Evolutionary conservation across 257 asterid species (phyloP), one percentile per base, ranked within the genome.

Genomic region (Agastache rugosa): DNA sequence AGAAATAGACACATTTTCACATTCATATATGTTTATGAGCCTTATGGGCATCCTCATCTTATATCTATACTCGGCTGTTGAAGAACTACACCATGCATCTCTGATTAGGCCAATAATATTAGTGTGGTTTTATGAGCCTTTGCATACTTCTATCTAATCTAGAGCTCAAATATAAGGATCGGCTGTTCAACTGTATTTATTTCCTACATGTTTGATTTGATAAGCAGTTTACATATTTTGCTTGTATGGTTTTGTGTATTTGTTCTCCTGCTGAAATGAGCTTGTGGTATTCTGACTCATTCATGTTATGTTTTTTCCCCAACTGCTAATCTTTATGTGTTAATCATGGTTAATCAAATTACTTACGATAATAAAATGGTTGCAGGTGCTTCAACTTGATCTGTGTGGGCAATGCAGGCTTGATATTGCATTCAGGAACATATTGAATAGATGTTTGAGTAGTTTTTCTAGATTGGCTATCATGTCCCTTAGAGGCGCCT

Each of bases 351-450:
- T 55, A 44, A 67, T 17, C 42, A 50, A 62, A 37, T 42, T 29
- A 63, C 12, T 74, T 67, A 19, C 44, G 0, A 55, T 53, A 76
- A 74, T 45, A 56, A 41, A 71, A 42, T 81, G 74, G 29, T 67
- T 80, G 85, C 94, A 93, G 98, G 96, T 93, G 67, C 93, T 93
- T 75, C 92, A 91, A 83, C 92, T 93, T 69, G 98, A 93, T 59
- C 84, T 91, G 5, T 87, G 97, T 51, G 98, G 98, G 61, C 93
- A 87, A 71, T 84, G 86, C 69, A 73, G 79, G 75, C 81, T 87
- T 61, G 97, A 91, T 84, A 58, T 56, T 62, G 83, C 79, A 11
- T 80, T 92, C 74, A 78, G 35, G 29, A 72, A 79, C 61, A 64
- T 82, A 51, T 81, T 82, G 11, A 65, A 83, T 77, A 72, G 58